These are phyloP conservation scores for Ceratocystis alfenasii DNA, from an alignment of 2,329 filamentous ascomycete species.

Conservation along the genomic window DNA sequence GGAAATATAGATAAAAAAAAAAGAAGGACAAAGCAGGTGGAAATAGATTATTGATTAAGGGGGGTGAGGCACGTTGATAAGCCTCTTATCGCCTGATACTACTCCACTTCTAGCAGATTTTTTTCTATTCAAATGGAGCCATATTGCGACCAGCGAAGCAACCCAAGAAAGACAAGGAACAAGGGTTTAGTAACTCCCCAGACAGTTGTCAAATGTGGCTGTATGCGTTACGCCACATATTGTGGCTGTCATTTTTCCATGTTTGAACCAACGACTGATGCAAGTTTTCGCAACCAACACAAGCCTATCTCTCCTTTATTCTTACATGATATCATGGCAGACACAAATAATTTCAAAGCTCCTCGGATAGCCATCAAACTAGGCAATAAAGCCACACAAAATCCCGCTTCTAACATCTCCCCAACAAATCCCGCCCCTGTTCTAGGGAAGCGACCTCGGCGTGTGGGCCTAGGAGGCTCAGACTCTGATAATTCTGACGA, in stretches of 20 bases:
- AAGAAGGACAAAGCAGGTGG: slow-evolving; percentile 12
- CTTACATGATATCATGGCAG: slow-evolving; percentile 14
- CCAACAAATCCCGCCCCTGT: slow-evolving; percentile 16
- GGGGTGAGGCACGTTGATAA: slow-evolving; percentile 19
- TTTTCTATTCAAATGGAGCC: slow-evolving; percentile 16
- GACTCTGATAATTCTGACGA: slow-evolving; percentile 22
- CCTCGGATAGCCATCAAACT: slow-evolving; percentile 24
- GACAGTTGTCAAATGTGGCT: not conserved
- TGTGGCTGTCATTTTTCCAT: not conserved
- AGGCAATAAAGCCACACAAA: slow-evolving; percentile 15
- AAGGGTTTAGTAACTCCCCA: not conserved
- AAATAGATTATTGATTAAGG: slow-evolving; percentile 1
- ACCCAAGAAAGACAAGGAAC: not conserved
- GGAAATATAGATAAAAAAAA: slow-evolving; percentile 8
- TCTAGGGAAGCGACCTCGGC: slow-evolving; percentile 23
- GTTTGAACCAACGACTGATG: not conserved
- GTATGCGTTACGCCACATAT: not conserved
- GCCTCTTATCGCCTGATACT: slow-evolving; percentile 14
- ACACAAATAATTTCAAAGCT: slow-evolving; percentile 15
- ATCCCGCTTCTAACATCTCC: slow-evolving; percentile 5
- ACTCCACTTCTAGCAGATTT: slow-evolving; percentile 21
- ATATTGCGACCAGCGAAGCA: slow-evolving; percentile 1
- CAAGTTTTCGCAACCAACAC: not conserved
- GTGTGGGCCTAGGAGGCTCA: slow-evolving; percentile 19
- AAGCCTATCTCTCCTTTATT: not conserved